Evolutionary conservation across 1,284 basidiomycete genomes (phyloP), one percentile per base, ranked within the genome.

Genomic region (Apiotrichum siamense): DNA sequence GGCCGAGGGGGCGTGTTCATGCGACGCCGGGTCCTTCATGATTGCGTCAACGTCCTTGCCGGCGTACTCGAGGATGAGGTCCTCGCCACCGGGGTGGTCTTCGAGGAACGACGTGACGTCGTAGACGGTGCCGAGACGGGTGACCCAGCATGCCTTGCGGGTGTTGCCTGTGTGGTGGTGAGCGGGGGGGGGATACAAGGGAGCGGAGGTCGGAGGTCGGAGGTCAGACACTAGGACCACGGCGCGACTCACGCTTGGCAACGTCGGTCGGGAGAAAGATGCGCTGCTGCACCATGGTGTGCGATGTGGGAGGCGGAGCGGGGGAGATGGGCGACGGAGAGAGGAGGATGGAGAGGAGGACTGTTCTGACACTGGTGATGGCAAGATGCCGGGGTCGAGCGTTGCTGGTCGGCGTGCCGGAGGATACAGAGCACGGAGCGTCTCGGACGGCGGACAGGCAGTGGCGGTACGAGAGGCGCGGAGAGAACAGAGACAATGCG

Each of bases 1-100:
- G 0, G 94, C 96, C 5, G 86, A 82, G 24, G 88, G 84, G 2
- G 90, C 93, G 73, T 98, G 96, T n/a, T 85, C 84, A 73, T 98
- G 96, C 65, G 88, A 84, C n/a, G 78, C 67, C 53, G 80, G 76
- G 73, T 96, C 86, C 64, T 81, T 81, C 94, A 98, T 97, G 55
- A 84, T 77, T 18, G 75, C 76, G 31, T 80, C 85, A 48, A 97
- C 80, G 68, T 97, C 90, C 73, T 84, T 82, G 31, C 91, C 92
- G 3, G 88, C 91, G 71, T 86, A 81, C 45, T 83, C 77, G 17
- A 77, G 50, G 52, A 79, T 63, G 48, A 78, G 67, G 57, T 78
- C 77, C 55, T 78, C 78, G 33, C 78, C 78, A 49, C 78, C 74
- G 20, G 74, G 74, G 55, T 79, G 78, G 61, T 78, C 77, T 20